Evolutionary conservation across 2,329 filamentous ascomycete species (phyloP).

Genomic region (Epichloe sibirici): DNA sequence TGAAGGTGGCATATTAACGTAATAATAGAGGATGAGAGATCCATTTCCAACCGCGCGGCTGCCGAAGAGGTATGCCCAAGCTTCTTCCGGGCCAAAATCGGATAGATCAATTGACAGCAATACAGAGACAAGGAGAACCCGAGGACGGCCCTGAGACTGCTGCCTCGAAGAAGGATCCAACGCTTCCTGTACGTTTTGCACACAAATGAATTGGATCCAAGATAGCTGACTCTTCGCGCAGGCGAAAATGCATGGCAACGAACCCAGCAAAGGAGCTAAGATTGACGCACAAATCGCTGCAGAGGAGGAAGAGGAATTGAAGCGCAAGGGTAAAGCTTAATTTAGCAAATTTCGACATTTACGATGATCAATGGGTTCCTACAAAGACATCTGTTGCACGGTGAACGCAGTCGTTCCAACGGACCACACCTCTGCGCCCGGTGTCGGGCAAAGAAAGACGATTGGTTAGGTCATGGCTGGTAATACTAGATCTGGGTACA

Average conservation of each 20-base stretch:
- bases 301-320: conserved; percentile 54
- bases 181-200: conserved; percentile 33
- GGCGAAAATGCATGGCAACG: conserved; percentile 58
- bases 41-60: conserved; percentile 59
- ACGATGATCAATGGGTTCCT: background rate
- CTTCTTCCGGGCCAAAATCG: background rate
- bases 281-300: conserved; percentile 56
- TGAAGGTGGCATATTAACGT: background rate
- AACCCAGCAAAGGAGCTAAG: conserved; percentile 60
- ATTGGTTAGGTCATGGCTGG: too few relatives aligned
- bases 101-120: conserved; percentile 7
- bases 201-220: too few relatives aligned
- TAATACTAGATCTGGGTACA: too few relatives aligned
- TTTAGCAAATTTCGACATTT: background rate
- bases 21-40: conserved; percentile 51
- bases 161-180: conserved; percentile 46
- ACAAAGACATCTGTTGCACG: background rate
- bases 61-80: conserved; percentile 39
- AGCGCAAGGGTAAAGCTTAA: conserved; percentile 37
- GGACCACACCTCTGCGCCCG: too few relatives aligned
- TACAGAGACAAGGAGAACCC: conserved; percentile 26
- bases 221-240: conserved; percentile 12
- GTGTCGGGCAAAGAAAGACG: too few relatives aligned
- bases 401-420: too few relatives aligned
- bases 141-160: conserved; percentile 31